A percentile compares a stretch with the other conserved stretches of the same genome.
Evolutionary conservation across 2,329 filamentous ascomycete genomes (phyloP).

Genomic region (Apiospora hydei): DNA sequence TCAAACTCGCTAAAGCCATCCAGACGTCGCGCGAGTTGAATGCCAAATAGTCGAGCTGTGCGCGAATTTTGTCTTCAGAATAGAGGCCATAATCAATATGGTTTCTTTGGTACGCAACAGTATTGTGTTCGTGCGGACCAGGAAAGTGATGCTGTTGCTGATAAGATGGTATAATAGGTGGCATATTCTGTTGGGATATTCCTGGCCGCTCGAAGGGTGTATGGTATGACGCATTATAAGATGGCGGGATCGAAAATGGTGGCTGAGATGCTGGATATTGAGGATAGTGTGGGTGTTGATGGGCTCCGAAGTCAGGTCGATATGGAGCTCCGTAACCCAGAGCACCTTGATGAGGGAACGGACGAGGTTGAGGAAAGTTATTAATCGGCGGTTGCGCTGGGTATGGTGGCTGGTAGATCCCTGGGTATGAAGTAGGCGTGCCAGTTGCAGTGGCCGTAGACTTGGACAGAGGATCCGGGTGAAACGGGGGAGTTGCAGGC

Average conservation of each 20-base stretch:
- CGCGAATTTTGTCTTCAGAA: slow-evolving; percentile 50
- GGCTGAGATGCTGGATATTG: slow-evolving; percentile 11
- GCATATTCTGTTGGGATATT: neutral
- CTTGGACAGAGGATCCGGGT: slow-evolving; percentile 58
- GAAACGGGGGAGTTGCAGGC: slow-evolving; percentile 78
- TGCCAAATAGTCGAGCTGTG: slow-evolving; percentile 60
- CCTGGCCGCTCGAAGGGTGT: neutral
- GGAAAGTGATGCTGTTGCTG: slow-evolving; percentile 2
- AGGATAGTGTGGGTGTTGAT: neutral
- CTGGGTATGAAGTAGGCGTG: slow-evolving; percentile 11
- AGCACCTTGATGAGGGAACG: neutral
- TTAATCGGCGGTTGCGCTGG: neutral
- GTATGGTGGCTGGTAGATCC: neutral
- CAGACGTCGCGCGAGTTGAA: slow-evolving; percentile 67
- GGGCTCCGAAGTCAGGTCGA: neutral
- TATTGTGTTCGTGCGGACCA: slow-evolving; percentile 24
- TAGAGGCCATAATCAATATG: slow-evolving; percentile 25
- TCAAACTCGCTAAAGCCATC: slow-evolving; percentile 65
- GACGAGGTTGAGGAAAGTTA: neutral
- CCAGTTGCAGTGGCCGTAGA: slow-evolving; percentile 27
- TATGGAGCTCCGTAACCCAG: neutral
- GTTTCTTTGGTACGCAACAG: neutral
- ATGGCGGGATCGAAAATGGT: neutral
- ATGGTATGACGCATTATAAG: neutral
- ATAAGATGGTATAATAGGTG: neutral